Evolutionary conservation across 768 basidiomycete species (phyloP).

Genomic region (Tubosaeta sp.): DNA sequence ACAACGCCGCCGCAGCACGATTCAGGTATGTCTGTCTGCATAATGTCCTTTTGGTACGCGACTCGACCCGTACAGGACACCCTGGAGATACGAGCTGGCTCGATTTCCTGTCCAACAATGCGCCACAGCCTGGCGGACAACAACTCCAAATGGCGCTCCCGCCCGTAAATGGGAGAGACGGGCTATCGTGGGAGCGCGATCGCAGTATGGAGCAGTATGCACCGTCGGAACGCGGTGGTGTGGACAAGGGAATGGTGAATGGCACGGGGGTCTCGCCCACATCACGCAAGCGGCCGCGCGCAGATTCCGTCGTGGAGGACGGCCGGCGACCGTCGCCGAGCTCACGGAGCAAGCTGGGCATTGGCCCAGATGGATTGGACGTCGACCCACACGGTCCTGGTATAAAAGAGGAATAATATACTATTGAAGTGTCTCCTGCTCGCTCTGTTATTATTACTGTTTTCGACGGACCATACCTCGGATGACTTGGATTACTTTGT

Average conservation of each 20-base stretch:
- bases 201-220: constrained; percentile 27
- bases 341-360: constrained; percentile 11
- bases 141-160: constrained; percentile 30
- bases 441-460: background rate
- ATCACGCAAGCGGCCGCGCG: constrained; percentile 29
- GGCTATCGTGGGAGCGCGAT: constrained; percentile 31
- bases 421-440: background rate
- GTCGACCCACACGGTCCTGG: constrained; percentile 14
- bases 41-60: background rate
- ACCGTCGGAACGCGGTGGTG: constrained; percentile 26
- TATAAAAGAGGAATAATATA: constrained; percentile 29
- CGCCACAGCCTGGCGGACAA: constrained; percentile 22
- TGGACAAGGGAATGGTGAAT: constrained; percentile 18
- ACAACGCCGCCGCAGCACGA: constrained; percentile 21
- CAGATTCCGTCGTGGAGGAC: constrained; percentile 18
- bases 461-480: too few species aligned
- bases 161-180: constrained; percentile 21
- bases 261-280: constrained; percentile 19
- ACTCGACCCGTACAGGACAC: constrained; percentile 17
- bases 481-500: too few species aligned
- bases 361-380: constrained; percentile 17
- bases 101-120: constrained; percentile 29
- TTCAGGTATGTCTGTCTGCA: constrained; percentile 12
- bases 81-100: constrained; percentile 32
- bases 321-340: constrained; percentile 19